phyloP scores from a whole-genome alignment of 192 early-diverging fungal species.

The Hyaloraphidium curvatum region DNA sequence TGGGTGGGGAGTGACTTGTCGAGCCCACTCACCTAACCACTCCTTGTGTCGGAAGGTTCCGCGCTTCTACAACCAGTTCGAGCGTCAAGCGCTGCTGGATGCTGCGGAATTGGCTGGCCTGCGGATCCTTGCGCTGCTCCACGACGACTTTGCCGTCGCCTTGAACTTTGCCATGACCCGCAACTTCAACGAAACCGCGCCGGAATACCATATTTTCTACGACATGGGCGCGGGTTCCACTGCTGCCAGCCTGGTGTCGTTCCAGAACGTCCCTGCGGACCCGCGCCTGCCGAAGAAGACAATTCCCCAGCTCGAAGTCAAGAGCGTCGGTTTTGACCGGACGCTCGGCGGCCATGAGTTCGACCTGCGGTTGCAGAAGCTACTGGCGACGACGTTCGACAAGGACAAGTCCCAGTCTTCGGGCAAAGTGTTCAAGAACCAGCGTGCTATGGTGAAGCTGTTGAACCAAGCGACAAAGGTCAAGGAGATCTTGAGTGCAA shows the following conservation, averaged over 20 bases:
- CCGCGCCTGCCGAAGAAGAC: conserved; percentile 31
- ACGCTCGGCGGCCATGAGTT: conserved; percentile 74
- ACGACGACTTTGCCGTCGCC: conserved; percentile 91
- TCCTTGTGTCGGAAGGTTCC: conserved; percentile 41
- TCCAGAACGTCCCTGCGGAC: conserved; percentile 39
- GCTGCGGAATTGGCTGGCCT: conserved; percentile 80
- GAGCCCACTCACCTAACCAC: neutral
- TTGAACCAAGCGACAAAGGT: conserved; percentile 86
- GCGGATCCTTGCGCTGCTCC: conserved; percentile 59
- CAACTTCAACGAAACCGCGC: conserved; percentile 34
- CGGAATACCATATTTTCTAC: conserved; percentile 76
- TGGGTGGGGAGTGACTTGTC: conserved; percentile 8
- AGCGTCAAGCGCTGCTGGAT: conserved; percentile 82
- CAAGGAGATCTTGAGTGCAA: conserved; percentile 91
- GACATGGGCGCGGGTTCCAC: conserved; percentile 97
- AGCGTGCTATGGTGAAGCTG: conserved; percentile 72
- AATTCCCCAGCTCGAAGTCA: conserved; percentile 51
- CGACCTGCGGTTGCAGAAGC: conserved; percentile 62
- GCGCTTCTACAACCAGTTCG: conserved; percentile 69
- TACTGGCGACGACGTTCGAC: conserved; percentile 61
- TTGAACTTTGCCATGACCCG: conserved; percentile 75
- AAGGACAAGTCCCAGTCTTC: conserved; percentile 10
- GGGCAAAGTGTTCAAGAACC: conserved; percentile 32
- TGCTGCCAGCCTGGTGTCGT: conserved; percentile 65
- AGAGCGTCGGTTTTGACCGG: conserved; percentile 59